phyloP scores from a whole-genome alignment of 176 grass and related monocot species.

The Rhynchospora tenuis region DNA sequence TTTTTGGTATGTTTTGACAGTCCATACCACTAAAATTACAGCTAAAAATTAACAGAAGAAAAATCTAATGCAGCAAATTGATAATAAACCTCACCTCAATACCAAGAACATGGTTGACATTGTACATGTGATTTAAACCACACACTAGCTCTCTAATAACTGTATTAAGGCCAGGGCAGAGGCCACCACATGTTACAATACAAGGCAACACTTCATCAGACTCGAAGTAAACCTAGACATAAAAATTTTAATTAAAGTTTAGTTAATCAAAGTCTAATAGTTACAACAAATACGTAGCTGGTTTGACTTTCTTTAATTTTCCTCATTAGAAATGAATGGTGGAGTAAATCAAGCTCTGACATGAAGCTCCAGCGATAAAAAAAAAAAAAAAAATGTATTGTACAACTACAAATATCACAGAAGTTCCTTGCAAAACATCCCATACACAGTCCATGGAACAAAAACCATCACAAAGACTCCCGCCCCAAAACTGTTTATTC shows the following conservation, averaged over 20 bases:
- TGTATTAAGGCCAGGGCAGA: constrained; percentile 96
- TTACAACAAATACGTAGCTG: neutral
- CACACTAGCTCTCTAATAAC: constrained; percentile 98
- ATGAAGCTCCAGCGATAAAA: neutral
- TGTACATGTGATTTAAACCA: constrained; percentile 90
- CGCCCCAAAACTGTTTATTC: neutral
- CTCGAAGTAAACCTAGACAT: constrained; percentile 71
- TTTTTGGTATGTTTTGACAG: neutral
- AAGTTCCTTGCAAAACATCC: neutral
- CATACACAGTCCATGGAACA: neutral
- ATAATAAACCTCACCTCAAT: constrained; percentile 68
- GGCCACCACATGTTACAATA: constrained; percentile 97
- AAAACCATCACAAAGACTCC: neutral
- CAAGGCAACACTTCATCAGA: constrained; percentile 76
- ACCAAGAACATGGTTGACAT: constrained; percentile 55
- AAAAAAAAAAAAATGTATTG: neutral
- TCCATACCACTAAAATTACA: neutral
- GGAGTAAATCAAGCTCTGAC: constrained; percentile 19
- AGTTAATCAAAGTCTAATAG: constrained; percentile 3
- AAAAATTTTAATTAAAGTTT: neutral
- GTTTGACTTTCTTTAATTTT: neutral
- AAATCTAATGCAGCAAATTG: constrained; percentile 4
- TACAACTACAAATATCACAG: neutral
- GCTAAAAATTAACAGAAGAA: neutral
- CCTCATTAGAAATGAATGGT: neutral